A percentile compares a stretch with the other conserved stretches of the same genome.
These are phyloP conservation scores for Cercospora sojina DNA, from an alignment of 2,329 filamentous ascomycete species.

Conservation along the genomic window DNA sequence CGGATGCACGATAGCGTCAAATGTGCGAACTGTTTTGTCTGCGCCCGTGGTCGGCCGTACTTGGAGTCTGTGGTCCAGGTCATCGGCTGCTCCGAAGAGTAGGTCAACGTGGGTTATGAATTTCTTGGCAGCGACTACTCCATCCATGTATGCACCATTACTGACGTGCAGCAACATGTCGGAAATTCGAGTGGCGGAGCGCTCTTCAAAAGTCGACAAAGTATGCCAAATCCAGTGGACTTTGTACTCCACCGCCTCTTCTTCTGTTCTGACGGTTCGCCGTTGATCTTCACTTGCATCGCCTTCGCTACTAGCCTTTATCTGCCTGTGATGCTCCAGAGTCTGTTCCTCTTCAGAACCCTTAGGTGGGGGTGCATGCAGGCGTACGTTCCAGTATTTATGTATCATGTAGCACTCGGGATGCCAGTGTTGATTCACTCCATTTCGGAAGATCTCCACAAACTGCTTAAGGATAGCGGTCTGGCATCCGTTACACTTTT, in stretches of 20 bases:
- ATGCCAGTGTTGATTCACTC: conserved; percentile 98
- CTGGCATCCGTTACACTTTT: conserved; percentile 93
- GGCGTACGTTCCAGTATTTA: conserved; percentile 98
- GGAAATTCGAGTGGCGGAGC: conserved; percentile 94
- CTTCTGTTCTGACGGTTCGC: conserved; percentile 74
- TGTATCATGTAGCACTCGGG: conserved; percentile 99
- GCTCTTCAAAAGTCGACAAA: conserved; percentile 93
- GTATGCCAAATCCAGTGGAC: conserved; percentile 99
- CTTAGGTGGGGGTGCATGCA: conserved; percentile 50
- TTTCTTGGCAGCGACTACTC: conserved; percentile 88
- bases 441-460: conserved; percentile 97
- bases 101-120: conserved; percentile 97
- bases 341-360: conserved; percentile 39
- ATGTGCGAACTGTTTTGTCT: conserved; percentile 34
- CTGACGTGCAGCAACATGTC: conserved; percentile 98
- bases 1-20: conserved; percentile 44
- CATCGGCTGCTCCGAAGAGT: conserved; percentile 83
- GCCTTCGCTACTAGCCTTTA: conserved; percentile 43
- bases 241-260: conserved; percentile 96
- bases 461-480: conserved; percentile 98
- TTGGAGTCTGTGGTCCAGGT: conserved; percentile 72
- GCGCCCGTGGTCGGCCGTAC: conserved; percentile 42
- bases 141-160: conserved; percentile 94
- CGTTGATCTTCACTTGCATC: conserved; percentile 68
- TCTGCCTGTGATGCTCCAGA: conserved; percentile 24